Percentiles rank a stretch among this genome's conserved stretches.
Evolutionary conservation across 2,329 filamentous ascomycete species (phyloP).

Genomic region (Pseudonectria foliicola): DNA sequence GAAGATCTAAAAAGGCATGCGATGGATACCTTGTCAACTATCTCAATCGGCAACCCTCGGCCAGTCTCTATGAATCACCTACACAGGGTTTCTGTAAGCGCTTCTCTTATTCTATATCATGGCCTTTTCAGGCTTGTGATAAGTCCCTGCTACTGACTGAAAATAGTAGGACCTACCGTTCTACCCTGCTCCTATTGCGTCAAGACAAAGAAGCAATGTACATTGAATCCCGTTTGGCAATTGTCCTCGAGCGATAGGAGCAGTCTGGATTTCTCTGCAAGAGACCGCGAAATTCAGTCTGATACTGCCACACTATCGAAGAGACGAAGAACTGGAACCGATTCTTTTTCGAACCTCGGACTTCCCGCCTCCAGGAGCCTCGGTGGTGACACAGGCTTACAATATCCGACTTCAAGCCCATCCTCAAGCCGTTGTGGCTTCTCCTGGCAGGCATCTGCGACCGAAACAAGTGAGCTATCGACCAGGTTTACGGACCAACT

Average conservation of each 20-base stretch:
- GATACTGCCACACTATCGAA: slow-evolving; percentile 4
- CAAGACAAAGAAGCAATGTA: slow-evolving; percentile 24
- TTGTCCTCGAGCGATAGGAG: slow-evolving; percentile 6
- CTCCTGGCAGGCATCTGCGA: too few relatives aligned
- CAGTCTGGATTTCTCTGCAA: too few relatives aligned
- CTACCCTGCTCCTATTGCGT: slow-evolving; percentile 24
- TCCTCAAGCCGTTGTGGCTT: too few relatives aligned
- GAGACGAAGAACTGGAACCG: slow-evolving; percentile 4
- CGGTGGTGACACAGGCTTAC: slow-evolving; percentile 4
- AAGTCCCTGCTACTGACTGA: too few relatives aligned
- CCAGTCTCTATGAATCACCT: too few relatives aligned
- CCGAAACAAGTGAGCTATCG: too few relatives aligned
- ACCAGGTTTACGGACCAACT: too few relatives aligned
- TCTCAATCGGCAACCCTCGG: too few relatives aligned
- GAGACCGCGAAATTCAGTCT: slow-evolving; percentile 3
- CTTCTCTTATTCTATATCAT: too few relatives aligned
- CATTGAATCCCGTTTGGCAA: slow-evolving; percentile 20
- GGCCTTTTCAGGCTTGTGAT: too few relatives aligned
- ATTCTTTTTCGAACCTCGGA: background rate
- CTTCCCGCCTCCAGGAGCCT: slow-evolving; percentile 2
- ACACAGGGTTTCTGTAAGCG: too few relatives aligned
- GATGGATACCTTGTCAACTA: slow-evolving; percentile 16
- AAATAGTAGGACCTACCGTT: slow-evolving; percentile 8
- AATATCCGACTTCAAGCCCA: slow-evolving; percentile 6
- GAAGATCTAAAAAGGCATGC: slow-evolving; percentile 19